Conservation (phyloP, 2,329 filamentous ascomycete genomes). For the Corniculantispora saksenae region DNA sequence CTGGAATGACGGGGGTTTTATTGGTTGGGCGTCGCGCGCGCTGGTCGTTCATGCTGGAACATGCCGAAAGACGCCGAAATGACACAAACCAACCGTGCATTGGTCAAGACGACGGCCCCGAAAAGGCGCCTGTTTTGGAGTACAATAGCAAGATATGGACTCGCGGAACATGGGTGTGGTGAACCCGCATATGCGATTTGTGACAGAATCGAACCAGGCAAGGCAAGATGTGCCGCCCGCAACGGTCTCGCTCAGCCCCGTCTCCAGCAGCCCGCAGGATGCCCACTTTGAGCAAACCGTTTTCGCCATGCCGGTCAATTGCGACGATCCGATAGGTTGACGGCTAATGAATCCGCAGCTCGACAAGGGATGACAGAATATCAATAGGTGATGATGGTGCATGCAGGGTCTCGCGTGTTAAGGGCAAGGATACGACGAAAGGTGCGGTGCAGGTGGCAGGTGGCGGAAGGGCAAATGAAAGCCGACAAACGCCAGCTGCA, state of each 20-base stretch:
- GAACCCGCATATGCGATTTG: background rate
- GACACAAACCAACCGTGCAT: background rate
- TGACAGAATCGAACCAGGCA: background rate
- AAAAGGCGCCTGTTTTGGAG: background rate
- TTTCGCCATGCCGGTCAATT: background rate
- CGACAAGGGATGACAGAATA: background rate
- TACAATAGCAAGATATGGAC: background rate
- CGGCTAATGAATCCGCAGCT: constrained; percentile 4
- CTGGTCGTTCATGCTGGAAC: background rate
- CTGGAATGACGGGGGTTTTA: background rate
- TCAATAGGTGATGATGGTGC: background rate
- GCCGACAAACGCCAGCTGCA: background rate
- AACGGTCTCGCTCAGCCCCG: background rate
- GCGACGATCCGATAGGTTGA: background rate
- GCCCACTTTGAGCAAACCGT: constrained; percentile 1
- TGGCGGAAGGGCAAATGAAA: background rate
- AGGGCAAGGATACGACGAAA: constrained; percentile 2
- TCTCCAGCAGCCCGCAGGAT: background rate
- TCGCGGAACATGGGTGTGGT: background rate
- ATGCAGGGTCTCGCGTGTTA: background rate
- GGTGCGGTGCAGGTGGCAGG: background rate
- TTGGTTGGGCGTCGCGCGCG: background rate
- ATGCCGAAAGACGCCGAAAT: background rate
- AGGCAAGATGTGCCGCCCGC: background rate
- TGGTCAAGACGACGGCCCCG: background rate